Evolutionary conservation across 2,329 filamentous ascomycete species (phyloP).

Genomic region (Paecilomyces variotii): DNA sequence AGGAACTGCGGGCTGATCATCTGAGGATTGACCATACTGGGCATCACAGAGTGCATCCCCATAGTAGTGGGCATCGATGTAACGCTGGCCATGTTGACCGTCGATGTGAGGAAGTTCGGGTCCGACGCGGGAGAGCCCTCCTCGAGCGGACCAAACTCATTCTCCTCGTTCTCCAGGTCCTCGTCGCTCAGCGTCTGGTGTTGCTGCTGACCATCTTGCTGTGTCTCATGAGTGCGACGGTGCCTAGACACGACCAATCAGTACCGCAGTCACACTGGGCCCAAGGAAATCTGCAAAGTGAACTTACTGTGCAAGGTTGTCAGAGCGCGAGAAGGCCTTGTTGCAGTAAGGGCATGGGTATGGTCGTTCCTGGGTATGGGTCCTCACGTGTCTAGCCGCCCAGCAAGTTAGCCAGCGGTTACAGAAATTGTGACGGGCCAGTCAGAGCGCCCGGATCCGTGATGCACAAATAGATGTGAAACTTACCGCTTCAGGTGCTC

Average conservation of each 20-base stretch:
- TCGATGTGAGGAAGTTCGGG: conserved; percentile 17
- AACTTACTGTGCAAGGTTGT: conserved; percentile 94
- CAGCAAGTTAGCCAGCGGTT: conserved; percentile 43
- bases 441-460: conserved; percentile 18
- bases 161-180: conserved; percentile 78
- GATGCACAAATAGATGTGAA: conserved; percentile 18
- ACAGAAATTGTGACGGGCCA: conserved; percentile 35
- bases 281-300: not conserved
- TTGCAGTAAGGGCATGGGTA: conserved; percentile 97
- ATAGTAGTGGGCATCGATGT: conserved; percentile 29
- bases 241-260: conserved; percentile 43
- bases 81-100: conserved; percentile 27
- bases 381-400: conserved; percentile 82
- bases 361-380: conserved; percentile 97
- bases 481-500: conserved; percentile 97
- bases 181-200: conserved; percentile 53
- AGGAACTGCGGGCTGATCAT: conserved; percentile 37
- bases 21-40: conserved; percentile 32
- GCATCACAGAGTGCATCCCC: conserved; percentile 29
- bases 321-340: conserved; percentile 96
- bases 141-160: conserved; percentile 72
- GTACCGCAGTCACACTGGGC: not conserved
- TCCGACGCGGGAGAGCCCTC: conserved; percentile 59
- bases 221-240: conserved; percentile 72
- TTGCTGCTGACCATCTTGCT: conserved; percentile 48